Evolutionary conservation across 371 early-diverging fungal genomes (phyloP), one percentile per base, ranked within the genome.

Genomic region (Mortierella sp.): DNA sequence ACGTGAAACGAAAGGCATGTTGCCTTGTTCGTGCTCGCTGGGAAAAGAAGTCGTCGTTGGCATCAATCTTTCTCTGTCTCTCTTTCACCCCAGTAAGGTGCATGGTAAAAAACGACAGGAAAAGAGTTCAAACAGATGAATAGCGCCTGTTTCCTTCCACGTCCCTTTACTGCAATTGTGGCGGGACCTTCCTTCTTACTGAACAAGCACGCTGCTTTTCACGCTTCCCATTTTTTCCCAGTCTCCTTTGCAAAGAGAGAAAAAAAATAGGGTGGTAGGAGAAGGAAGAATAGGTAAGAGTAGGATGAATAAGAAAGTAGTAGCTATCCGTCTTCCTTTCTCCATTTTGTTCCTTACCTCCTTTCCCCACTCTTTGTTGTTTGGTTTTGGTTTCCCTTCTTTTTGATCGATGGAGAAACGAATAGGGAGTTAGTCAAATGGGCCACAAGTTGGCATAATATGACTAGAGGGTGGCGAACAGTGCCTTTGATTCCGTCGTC

Each of bases 151-250:
- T 60, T 14, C 63, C 16, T 34, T 34, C 8, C 60, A 13, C 13
- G 16, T 31, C 11, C 28, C 42, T 38, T 58, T 9, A 34, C 31
- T 50, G 13, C 50, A 50, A 16, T 0, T 50, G 50, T 50, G 63
- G 38, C 63, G 63, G 63, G 63, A 34, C 63, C 63, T 63, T 63
- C 34, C 34, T 19, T 63, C 19, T 63, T 63, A 34, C 63, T 34
- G 63, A 31, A 26, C 34, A 60, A 31, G 6, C 5, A 0, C 16
- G 60, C 28, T 60, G 16, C 16, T 58, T 11, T 65, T 24, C 26
- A 48, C 14, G 44, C 58, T 52, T 47, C 68, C 70, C 55, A 54
- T 74, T 70, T 72, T 80, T 50, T 34, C 54, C 54, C 52, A 54
- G 16, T 26, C 44, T 42, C 55, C 74, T 44, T 38, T 24, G 24